These are phyloP conservation scores for Lepiota brunneoincarnata DNA, from an alignment of 768 basidiomycete genomes.

Conservation along the genomic window DNA sequence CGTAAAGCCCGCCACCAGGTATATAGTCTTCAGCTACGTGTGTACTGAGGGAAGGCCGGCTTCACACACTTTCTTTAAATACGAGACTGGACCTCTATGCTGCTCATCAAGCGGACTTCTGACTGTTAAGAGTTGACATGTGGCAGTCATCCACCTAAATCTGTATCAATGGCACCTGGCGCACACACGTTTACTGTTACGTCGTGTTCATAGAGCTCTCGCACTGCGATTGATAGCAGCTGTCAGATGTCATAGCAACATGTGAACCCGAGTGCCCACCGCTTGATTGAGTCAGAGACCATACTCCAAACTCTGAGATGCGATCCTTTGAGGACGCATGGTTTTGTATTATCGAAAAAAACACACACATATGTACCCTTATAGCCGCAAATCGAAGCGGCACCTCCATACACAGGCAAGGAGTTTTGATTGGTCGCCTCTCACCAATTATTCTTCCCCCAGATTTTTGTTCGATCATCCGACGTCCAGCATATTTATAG, in stretches of 20 bases:
- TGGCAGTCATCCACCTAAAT: neutral
- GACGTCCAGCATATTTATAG: conserved; percentile 62
- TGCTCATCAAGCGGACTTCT: neutral
- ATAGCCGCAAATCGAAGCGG: conserved; percentile 29
- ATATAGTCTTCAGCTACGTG: too few species aligned
- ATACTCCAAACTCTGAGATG: conserved; percentile 36
- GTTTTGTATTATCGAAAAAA: neutral
- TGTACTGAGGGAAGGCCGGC: neutral
- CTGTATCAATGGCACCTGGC: conserved; percentile 23
- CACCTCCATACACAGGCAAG: conserved; percentile 8
- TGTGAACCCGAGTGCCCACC: conserved; percentile 21
- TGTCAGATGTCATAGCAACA: too few species aligned
- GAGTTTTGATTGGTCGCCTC: conserved; percentile 14
- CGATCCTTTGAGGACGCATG: conserved; percentile 3
- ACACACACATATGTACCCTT: conserved; percentile 16
- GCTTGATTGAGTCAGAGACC: conserved; percentile 36
- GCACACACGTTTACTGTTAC: conserved; percentile 45
- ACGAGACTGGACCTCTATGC: neutral
- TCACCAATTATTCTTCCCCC: conserved; percentile 57
- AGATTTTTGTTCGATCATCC: conserved; percentile 54
- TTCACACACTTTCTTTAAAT: neutral
- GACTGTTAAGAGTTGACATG: neutral
- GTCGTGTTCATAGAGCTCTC: conserved; percentile 32
- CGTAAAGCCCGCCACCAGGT: neutral
- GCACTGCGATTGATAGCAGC: conserved; percentile 20